Evolutionary conservation across 2,329 filamentous ascomycete species (phyloP), one percentile per base, ranked within the genome.

Genomic region (Talaromyces sp.): DNA sequence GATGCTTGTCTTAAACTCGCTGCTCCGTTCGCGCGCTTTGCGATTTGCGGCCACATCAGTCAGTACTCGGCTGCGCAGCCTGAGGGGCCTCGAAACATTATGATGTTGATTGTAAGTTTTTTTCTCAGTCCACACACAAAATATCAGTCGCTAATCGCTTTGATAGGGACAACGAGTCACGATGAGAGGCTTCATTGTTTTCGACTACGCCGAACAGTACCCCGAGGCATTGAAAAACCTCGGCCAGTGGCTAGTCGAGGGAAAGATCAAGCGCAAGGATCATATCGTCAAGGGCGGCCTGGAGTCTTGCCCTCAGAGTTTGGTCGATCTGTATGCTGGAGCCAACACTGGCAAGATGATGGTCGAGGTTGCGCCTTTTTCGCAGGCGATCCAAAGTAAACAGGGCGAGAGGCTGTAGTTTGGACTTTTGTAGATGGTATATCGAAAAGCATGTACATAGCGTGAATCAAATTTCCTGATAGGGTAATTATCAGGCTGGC

Each of bases 161-260:
- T 32, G 46, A 29, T 55, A 75, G 73, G 72, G 72, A 21, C 69
- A 73, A 72, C 69, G 68, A 12, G 66, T 72, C 68, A 81, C 76
- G 57, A 85, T 90, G 79, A 81, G 88, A 75, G 88, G 88, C 0
- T 92, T 92, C 74, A 87, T 92, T 63, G 83, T 91, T 54, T 83
- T 89, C 59, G 89, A 92, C 71, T 90, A 82, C 68, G 74, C 72
- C 4, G 76, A 81, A 57, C 79, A 87, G 67, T 89, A 83, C 69
- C 69, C 79, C 0, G 71, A 75, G 48, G 89, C 87, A 0, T 75
- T 82, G 65, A 77, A 81, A 69, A 80, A 91, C 66, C 76, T 92
- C 14, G 81, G 81, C 1, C 73, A 83, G 64, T 92, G 89, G 88
- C 70, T 91, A n/a, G 76, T 78, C 1, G 85, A 90, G 70, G 89